Evolutionary conservation across 2,329 filamentous ascomycete genomes (phyloP).

Genomic region (Aspergillus brasiliensis): DNA sequence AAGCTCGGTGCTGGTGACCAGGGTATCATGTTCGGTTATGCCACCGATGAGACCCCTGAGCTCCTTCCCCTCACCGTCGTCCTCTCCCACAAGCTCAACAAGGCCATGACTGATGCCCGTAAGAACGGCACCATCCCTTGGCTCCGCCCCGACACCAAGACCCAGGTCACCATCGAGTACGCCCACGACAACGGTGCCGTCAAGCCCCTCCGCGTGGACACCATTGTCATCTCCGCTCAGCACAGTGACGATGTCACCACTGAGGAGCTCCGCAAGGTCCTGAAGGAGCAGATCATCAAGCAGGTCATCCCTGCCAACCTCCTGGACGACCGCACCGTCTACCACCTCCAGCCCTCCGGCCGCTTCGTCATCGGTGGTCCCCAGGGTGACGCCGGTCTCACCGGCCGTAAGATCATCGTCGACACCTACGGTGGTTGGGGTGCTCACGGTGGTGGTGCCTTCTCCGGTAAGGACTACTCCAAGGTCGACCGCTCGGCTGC

Average conservation of each 20-base stretch:
- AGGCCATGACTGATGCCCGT: conserved; percentile 87
- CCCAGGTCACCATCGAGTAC: conserved; percentile 98
- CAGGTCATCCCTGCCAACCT: conserved; percentile 89
- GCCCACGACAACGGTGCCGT: conserved; percentile 91
- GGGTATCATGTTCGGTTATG: conserved; percentile 99
- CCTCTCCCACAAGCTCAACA: conserved; percentile 95
- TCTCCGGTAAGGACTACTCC: conserved; percentile 99
- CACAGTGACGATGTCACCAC: conserved; percentile 87
- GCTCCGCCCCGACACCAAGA: conserved; percentile 99
- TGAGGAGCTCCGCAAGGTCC: conserved; percentile 89
- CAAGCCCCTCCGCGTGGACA: conserved; percentile 89
- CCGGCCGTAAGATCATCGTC: conserved; percentile 98
- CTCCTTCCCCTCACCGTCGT: conserved; percentile 91
- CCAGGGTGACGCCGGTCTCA: conserved; percentile 97
- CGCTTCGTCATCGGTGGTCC: conserved; percentile 99
- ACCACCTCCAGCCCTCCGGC: conserved; percentile 98
- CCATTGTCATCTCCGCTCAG: conserved; percentile 94
- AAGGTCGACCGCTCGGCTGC: conserved; percentile 99
- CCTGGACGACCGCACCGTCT: conserved; percentile 89
- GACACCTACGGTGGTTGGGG: conserved; percentile 99
- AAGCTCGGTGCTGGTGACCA: conserved; percentile 98
- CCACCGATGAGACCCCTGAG: conserved; percentile 98
- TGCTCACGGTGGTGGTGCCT: conserved; percentile 99
- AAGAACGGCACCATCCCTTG: conserved; percentile 85
- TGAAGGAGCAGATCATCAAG: conserved; percentile 97